Conservation (phyloP, 2,329 filamentous ascomycete genomes). For the Acephala macrosclerotiorum region DNA sequence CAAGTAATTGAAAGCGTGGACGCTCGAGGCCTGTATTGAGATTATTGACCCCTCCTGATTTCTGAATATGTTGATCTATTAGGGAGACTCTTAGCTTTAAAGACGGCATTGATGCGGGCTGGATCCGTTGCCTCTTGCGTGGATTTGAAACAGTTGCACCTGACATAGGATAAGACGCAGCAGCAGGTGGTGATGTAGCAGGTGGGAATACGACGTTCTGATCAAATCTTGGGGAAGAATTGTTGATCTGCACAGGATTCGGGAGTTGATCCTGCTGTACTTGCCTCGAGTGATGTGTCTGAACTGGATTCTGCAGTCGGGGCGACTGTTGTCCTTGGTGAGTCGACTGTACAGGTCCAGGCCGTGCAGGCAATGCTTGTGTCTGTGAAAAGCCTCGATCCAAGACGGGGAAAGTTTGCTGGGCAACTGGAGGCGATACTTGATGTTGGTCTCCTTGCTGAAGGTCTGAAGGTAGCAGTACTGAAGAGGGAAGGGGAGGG, state of each 20-base stretch:
- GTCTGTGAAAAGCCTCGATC: not conserved
- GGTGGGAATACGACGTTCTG: slow-evolving; percentile 5
- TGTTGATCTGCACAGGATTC: slow-evolving; percentile 15
- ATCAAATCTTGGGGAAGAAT: slow-evolving; percentile 11
- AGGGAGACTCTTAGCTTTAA: slow-evolving; percentile 34
- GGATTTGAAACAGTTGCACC: not conserved
- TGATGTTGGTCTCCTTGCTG: not conserved
- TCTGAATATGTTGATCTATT: slow-evolving; percentile 39
- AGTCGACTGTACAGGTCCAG: not conserved
- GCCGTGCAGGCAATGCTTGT: not conserved
- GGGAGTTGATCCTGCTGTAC: slow-evolving; percentile 12
- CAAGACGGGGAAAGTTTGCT: not conserved
- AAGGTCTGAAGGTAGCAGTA: slow-evolving; percentile 18
- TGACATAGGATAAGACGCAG: slow-evolving; percentile 14
- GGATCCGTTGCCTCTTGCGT: slow-evolving; percentile 29
- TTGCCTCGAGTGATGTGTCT: not conserved
- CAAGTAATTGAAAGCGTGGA: slow-evolving; percentile 61
- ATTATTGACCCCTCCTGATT: slow-evolving; percentile 34
- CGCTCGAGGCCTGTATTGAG: slow-evolving; percentile 48
- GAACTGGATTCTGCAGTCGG: not conserved
- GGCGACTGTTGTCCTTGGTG: not conserved
- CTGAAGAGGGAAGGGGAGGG: slow-evolving; percentile 20
- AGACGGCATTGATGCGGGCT: slow-evolving; percentile 30
- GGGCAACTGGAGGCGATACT: not conserved
- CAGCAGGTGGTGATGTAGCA: slow-evolving; percentile 10